Percentiles rank a stretch among this genome's conserved stretches.
phyloP scores from a whole-genome alignment of 176 grass and related monocot genomes.

The Paspalum vaginatum region DNA sequence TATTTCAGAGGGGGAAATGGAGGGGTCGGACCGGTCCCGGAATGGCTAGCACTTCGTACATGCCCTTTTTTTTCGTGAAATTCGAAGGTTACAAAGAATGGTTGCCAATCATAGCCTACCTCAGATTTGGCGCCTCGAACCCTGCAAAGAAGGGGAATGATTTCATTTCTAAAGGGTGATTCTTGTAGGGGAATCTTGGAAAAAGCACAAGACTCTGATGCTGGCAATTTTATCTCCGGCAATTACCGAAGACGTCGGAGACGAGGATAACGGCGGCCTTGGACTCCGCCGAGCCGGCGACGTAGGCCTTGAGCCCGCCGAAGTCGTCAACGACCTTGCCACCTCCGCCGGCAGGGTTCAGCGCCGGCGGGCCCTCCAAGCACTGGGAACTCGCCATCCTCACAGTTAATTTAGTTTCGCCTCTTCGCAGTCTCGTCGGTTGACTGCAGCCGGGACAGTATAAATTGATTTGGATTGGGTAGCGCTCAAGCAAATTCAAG shows the following conservation, averaged over 20 bases:
- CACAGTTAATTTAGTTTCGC: not conserved
- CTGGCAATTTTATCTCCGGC: not conserved
- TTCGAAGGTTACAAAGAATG: too few relatives aligned
- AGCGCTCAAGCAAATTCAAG: not conserved
- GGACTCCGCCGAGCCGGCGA: conserved; percentile 41
- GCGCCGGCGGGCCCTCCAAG: conserved; percentile 64
- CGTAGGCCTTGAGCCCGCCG: conserved; percentile 70
- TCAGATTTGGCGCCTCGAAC: conserved; percentile 58
- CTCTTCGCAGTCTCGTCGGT: not conserved
- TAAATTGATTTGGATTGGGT: not conserved
- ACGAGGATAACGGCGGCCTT: conserved; percentile 69
- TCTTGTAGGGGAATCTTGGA: not conserved
- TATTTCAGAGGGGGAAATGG: not conserved
- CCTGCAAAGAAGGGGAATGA: not conserved
- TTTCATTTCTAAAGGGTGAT: not conserved
- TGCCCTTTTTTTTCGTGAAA: too few relatives aligned
- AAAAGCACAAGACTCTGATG: not conserved
- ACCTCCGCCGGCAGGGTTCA: conserved; percentile 50
- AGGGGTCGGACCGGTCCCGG: not conserved
- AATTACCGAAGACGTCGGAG: conserved; percentile 73
- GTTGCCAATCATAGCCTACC: conserved; percentile 25
- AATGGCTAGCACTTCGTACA: too few relatives aligned
- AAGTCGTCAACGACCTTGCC: conserved; percentile 75
- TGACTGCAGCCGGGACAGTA: not conserved
- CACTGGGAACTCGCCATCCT: conserved; percentile 73